Percentiles rank a stretch among this genome's conserved stretches.
Evolutionary conservation across 1,284 basidiomycete species (phyloP).

Genomic region (Filobasidium uniguttulatum): DNA sequence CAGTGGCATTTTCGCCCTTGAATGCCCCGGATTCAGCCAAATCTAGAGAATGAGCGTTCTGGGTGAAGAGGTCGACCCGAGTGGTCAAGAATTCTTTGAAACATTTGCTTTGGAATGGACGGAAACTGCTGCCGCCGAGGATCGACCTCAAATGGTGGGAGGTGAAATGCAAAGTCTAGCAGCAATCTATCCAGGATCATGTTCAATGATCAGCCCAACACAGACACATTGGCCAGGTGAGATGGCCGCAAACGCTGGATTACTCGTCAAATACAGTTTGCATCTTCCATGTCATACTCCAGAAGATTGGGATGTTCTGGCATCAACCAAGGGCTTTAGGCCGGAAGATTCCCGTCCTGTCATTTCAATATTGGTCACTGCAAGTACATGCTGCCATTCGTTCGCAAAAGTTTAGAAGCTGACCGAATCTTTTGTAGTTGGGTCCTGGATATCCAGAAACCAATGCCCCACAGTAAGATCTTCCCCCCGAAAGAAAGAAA

Average conservation of each 20-base stretch:
- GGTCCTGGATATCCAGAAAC: conserved; percentile 9
- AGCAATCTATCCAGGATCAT: background rate
- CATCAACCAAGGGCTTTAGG: background rate
- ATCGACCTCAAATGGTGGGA: no score
- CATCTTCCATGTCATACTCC: background rate
- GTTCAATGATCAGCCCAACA: background rate
- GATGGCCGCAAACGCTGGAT: background rate
- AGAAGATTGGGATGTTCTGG: background rate
- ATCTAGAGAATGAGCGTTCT: no score
- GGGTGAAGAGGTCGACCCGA: no score
- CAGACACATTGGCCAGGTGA: background rate
- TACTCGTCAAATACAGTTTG: background rate
- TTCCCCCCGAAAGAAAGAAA: background rate
- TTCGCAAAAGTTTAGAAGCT: background rate
- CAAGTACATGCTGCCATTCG: background rate
- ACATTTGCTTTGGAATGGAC: no score
- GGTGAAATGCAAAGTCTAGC: background rate
- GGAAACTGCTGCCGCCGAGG: no score
- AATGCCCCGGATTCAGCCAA: no score
- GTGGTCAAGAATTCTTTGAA: no score
- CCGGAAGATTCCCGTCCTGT: background rate
- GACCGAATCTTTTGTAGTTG: background rate
- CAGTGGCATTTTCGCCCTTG: no score
- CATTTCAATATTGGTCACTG: background rate
- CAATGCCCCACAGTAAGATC: conserved; percentile 6